Base-by-base conservation (phyloP, 371 early-diverging fungal species). In the Mucor lusitanicus region DNA sequence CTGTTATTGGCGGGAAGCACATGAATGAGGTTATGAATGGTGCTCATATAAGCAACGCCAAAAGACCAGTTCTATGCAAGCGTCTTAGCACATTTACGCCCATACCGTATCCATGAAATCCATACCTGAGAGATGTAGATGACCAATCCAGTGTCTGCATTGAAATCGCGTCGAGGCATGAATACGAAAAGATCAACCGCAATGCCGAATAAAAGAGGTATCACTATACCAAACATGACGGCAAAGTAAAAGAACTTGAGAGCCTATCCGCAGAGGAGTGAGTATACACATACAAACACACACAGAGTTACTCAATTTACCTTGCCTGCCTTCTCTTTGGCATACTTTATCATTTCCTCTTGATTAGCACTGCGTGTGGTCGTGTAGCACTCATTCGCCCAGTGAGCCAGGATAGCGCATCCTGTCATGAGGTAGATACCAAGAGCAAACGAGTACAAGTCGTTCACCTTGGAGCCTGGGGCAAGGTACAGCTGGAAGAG, bases 141-240 rank as follows among this genome's bases (percentile, higher is more conserved):
- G 15, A 77, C 80, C n/a, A 79, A 61, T 25, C 70, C 71, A 25
- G 73, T 79, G 8, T 67, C 64, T 23, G 75, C 55, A 59, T 76
- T 68, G 59, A 73, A 67, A 19, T 76, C 73, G 30, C 73, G 74
- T 50, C 84, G 65, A 23, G 89, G 89, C 69, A 86, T 71, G 60
- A 85, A 83, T 19, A 87, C 58, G 67, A 83, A 88, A 17, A 89
- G 71, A 63, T 89, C 88, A 46, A 83, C 78, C 32, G 85, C 67
- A 28, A 89, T 61, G 21, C 88, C 88, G 8, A 87, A 46, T 1
- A 82, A 57, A 42, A 87, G 68, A 3, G 90, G 90, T 15, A 88
- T 71, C 15, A 86, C 32, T 3, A 89, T n/a, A 23, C 85, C 89
- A 67, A 87, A 71, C 7, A 68, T 58, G 3, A 58, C n/a, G 53